Base-by-base conservation (phyloP, 2,329 filamentous ascomycete species). In the Karstenula rhodostoma region DNA sequence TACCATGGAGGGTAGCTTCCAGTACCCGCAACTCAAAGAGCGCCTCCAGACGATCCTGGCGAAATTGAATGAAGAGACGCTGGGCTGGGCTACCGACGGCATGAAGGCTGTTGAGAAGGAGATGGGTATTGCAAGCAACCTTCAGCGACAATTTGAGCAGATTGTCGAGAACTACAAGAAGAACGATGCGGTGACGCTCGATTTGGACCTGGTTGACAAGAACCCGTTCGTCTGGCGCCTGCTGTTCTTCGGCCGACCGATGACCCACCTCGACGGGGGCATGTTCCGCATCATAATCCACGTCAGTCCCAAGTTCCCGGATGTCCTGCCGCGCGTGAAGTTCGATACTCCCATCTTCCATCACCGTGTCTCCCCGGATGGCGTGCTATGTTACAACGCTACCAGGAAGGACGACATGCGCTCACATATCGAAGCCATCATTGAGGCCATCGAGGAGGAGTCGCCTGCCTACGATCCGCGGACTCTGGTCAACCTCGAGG, bases 201-300 rank as follows among this genome's bases (percentile, higher is more conserved):
- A 93, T 67, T 81, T 98, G 40, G 86, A 89, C 58, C 82, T 98
- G 7, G 89, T 91, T 32, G 84, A 95, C 65, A 86, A 84, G 42
- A 98, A 97, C 70, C 94, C 94, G 0, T 97, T 97, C 72, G 84
- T 94, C 22, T 98, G 95, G 95, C 78, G 85, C 22, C 77, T 98
- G 61, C 95, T 92, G 1, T 94, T 97, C 75, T 96, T 97, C 74
- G 95, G 95, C 27, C 87, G 90, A 57, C 92, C 93, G 0, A 96
- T 95, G 90, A 96, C 93, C 6, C 93, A 96, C 67, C 86, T 98
- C 1, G 94, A 98, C 69, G 94, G 94, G 17, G 73, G 60, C 46
- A 86, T 98, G 62, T 94, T 98, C 81, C 87, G 87, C 62, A 90
- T 97, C 76, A 90, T 85, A 69, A 83, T 98, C 57, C 84, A 84